These are phyloP conservation scores for Russula griseocarnosa DNA, from an alignment of 768 basidiomycete species.

Conservation along the genomic window DNA sequence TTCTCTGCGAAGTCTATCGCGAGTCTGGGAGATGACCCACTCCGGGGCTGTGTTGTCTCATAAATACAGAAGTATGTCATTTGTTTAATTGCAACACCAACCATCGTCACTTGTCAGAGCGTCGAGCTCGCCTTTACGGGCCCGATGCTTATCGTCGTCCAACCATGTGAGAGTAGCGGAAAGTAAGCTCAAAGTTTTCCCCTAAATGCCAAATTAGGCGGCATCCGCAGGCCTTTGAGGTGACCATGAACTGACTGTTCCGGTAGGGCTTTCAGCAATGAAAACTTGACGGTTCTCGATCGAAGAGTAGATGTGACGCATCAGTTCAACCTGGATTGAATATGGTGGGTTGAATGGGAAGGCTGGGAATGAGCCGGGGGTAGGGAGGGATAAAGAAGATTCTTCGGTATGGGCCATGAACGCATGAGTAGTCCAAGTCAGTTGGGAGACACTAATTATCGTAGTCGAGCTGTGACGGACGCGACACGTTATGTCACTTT, in stretches of 20 bases:
- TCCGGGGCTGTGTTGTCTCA: conserved; percentile 46
- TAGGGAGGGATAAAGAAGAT: conserved; percentile 43
- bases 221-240: not conserved
- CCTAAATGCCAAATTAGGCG: conserved; percentile 43
- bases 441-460: not conserved
- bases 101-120: conserved; percentile 34
- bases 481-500: conserved; percentile 21
- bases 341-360: conserved; percentile 88
- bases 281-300: conserved; percentile 74
- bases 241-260: conserved; percentile 54
- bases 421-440: not conserved
- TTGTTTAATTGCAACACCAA: conserved; percentile 30
- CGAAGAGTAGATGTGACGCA: conserved; percentile 79
- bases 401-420: not conserved
- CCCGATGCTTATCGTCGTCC: conserved; percentile 62
- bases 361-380: conserved; percentile 63
- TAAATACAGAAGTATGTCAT: not conserved
- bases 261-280: conserved; percentile 86
- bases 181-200: conserved; percentile 80
- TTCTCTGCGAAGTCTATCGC: conserved; percentile 58
- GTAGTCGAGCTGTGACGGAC: not conserved
- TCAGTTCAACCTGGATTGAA: conserved; percentile 77
- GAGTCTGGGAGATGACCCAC: conserved; percentile 74
- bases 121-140: conserved; percentile 59
- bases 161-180: conserved; percentile 76